A percentile compares a stretch with the other conserved stretches of the same genome.
Conservation (phyloP, 2,329 filamentous ascomycete species). For the Claviceps sp. region DNA sequence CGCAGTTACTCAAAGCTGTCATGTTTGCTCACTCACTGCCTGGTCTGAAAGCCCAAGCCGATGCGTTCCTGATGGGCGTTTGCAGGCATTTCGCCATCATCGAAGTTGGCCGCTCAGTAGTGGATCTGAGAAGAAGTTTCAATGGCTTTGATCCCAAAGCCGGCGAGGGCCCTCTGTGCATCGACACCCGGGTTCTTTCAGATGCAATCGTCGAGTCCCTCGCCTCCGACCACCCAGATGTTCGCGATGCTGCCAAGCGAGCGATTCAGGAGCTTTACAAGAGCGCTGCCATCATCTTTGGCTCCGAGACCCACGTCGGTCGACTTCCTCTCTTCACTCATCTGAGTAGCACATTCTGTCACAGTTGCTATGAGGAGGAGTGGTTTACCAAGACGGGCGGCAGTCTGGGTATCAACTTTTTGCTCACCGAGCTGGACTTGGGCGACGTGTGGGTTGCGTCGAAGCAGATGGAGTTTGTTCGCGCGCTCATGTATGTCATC, state of each 20-base stretch:
- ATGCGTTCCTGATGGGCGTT: conserved; percentile 62
- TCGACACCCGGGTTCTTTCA: conserved; percentile 76
- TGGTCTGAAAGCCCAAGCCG: conserved; percentile 65
- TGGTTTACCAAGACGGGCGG: conserved; percentile 98
- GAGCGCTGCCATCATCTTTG: conserved; percentile 66
- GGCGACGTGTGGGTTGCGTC: conserved; percentile 71
- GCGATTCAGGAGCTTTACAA: conserved; percentile 69
- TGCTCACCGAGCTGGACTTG: conserved; percentile 74
- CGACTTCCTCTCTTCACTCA: conserved; percentile 75
- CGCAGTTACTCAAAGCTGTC: conserved; percentile 77
- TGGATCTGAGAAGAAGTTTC: conserved; percentile 61
- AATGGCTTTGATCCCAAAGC: conserved; percentile 73
- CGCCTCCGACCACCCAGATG: conserved; percentile 66
- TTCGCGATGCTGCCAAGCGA: conserved; percentile 70
- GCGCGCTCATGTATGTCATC: conserved; percentile 90
- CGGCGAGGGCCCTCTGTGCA: conserved; percentile 74
- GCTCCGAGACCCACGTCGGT: conserved; percentile 55
- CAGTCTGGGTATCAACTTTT: conserved; percentile 74
- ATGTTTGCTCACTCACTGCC: conserved; percentile 75
- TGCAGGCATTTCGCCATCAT: conserved; percentile 84
- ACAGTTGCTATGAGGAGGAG: conserved; percentile 93
- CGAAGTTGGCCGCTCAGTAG: conserved; percentile 75
- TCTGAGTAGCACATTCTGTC: conserved; percentile 72
- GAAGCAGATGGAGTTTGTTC: conserved; percentile 76
- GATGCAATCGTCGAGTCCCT: conserved; percentile 85